Evolutionary conservation across 2,329 filamentous ascomycete genomes (phyloP), one percentile per base, ranked within the genome.

Genomic region (Arachnopeziza araneosa): DNA sequence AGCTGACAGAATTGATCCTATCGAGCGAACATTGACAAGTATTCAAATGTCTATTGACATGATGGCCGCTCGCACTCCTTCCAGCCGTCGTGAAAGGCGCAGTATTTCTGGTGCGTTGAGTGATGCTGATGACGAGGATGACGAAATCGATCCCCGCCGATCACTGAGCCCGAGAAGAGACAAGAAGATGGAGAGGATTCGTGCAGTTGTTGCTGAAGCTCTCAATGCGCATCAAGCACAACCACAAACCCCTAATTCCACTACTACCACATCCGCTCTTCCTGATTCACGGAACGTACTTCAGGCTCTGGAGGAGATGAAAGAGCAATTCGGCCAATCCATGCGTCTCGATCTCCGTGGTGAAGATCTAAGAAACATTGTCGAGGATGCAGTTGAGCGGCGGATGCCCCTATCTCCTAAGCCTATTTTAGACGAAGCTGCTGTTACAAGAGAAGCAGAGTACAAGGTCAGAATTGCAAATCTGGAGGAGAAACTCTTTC

Each of bases 91-190:
- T 50, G 81, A 83, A 24, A 79, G 83, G 65, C 84, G 86, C 66
- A 91, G 87, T 72, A 75, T 84, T 50, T 93, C 89, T 53, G 84
- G 80, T n/a, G 89, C 91, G 30, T 70, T 82, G 2, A 86, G 96
- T 61, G 97, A 93, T 71, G 95, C 98, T 75, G 93, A 95, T 12
- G 93, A 98, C 72, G 93, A 96, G 64, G 92, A 96, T 30, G 93
- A 96, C 66, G 92, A 96, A 23, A 90, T 83, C 49, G 77, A 76
- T 48, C 76, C 80, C 63, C 80, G 85, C 71, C 86, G 90, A 56
- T 89, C 89, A 6, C 81, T 87, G 67, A 97, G 93, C 67, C 91
- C 92, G 21, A 83, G 84, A 60, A 83, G 87, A 63, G 91, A 96
- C 70, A 87, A 87, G 68, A 91, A 85, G 67, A 75, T 93, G 68